Conservation (phyloP, 345 rosid species). For the Eucalyptus rudis region DNA sequence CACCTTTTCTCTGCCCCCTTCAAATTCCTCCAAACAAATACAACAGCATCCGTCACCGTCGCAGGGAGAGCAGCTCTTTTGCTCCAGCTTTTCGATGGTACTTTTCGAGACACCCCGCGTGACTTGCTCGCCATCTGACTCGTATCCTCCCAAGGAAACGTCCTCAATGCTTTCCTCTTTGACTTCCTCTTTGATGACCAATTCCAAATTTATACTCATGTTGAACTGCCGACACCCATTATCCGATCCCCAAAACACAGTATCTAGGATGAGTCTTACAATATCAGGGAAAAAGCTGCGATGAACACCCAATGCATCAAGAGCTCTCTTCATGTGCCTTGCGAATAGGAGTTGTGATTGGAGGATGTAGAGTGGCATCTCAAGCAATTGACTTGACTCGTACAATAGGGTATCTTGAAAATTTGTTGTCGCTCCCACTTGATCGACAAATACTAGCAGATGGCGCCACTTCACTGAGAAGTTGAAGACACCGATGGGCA, state of each 20-base stretch:
- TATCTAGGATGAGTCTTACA: not conserved
- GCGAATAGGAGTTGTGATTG: not conserved
- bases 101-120: not conserved
- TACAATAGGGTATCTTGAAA: no score
- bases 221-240: not conserved
- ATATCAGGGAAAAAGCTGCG: no score
- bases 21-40: not conserved
- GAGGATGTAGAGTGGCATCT: not conserved
- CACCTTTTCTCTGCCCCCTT: not conserved
- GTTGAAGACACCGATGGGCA: not conserved
- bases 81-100: not conserved
- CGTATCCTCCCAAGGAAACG: not conserved
- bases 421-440: not conserved
- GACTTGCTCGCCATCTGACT: not conserved
- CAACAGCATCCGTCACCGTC: not conserved
- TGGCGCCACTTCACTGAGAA: not conserved
- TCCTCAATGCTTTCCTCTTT: not conserved
- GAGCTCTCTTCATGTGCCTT: not conserved
- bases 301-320: no score
- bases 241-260: not conserved
- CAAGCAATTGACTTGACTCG: not conserved
- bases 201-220: not conserved
- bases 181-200: not conserved
- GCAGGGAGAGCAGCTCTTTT: not conserved
- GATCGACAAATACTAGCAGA: not conserved